Evolutionary conservation across 805 yeast species (phyloP).

Genomic region (Saturnispora dispora): DNA sequence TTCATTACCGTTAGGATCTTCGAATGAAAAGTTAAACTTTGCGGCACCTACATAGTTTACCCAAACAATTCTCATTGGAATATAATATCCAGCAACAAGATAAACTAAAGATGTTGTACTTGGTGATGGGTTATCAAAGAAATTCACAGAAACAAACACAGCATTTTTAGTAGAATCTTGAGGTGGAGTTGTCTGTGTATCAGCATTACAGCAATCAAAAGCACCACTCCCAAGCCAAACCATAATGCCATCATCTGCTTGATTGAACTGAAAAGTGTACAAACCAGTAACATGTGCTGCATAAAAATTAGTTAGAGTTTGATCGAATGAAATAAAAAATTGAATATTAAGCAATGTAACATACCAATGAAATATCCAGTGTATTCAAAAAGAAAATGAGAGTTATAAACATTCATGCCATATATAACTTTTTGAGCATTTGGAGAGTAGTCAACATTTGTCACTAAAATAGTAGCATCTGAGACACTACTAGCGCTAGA

Average conservation of each 20-base stretch:
- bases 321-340: too few relatives aligned
- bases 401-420: background rate
- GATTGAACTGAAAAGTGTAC: constrained; percentile 17
- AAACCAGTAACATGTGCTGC: constrained; percentile 22
- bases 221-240: constrained; percentile 27
- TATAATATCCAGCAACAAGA: constrained; percentile 10
- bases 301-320: background rate
- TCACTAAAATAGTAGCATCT: background rate
- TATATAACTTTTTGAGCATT: background rate
- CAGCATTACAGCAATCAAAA: constrained; percentile 28
- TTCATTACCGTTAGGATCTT: constrained; percentile 9
- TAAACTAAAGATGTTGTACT: constrained; percentile 2
- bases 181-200: background rate
- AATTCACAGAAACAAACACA: constrained; percentile 4
- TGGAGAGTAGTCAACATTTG: background rate
- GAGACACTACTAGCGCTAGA: background rate
- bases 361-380: constrained; percentile 15
- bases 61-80: constrained; percentile 16
- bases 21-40: constrained; percentile 7
- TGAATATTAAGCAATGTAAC: too few relatives aligned
- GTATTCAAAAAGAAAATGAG: constrained; percentile 10
- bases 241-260: constrained; percentile 26
- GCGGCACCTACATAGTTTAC: constrained; percentile 9
- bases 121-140: too few relatives aligned
- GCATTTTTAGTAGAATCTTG: constrained; percentile 1